These are phyloP conservation scores for Eucalyptus erythrocorys DNA, from an alignment of 345 rosid species.

Conservation along the genomic window DNA sequence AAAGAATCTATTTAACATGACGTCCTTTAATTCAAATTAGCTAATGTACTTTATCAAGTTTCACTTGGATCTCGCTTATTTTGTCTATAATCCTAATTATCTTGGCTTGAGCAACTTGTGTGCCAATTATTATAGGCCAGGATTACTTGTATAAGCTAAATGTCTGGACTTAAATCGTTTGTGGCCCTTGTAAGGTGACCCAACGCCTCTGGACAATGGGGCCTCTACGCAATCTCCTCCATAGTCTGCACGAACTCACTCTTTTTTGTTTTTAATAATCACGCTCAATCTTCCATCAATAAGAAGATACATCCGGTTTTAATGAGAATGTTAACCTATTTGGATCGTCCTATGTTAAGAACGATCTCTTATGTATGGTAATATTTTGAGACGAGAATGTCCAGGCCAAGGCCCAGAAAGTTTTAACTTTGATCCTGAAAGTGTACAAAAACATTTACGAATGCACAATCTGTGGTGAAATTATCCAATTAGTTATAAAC, in stretches of 20 bases:
- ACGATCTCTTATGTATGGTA: not conserved
- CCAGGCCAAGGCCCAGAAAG: not conserved
- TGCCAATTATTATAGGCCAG: too few relatives aligned
- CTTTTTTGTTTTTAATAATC: accelerated
- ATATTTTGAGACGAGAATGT: not conserved
- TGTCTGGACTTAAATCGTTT: not conserved
- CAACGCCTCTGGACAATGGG: not conserved
- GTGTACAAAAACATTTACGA: not conserved
- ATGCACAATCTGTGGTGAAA: not conserved
- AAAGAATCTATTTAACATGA: not conserved
- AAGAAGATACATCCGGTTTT: not conserved
- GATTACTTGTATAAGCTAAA: too few relatives aligned
- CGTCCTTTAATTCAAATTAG: not conserved
- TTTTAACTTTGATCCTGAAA: not conserved
- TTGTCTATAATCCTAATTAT: too few relatives aligned
- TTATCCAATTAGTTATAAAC: too few relatives aligned
- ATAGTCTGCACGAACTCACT: not conserved
- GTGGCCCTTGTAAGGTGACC: not conserved
- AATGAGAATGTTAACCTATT: not conserved
- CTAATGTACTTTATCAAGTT: not conserved
- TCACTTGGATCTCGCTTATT: not conserved
- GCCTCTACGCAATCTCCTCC: not conserved
- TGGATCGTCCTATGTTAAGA: not conserved
- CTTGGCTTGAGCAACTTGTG: too few relatives aligned
- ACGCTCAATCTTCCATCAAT: not conserved